Conservation (phyloP, 331 rosid species). For the Acacia concinna region DNA sequence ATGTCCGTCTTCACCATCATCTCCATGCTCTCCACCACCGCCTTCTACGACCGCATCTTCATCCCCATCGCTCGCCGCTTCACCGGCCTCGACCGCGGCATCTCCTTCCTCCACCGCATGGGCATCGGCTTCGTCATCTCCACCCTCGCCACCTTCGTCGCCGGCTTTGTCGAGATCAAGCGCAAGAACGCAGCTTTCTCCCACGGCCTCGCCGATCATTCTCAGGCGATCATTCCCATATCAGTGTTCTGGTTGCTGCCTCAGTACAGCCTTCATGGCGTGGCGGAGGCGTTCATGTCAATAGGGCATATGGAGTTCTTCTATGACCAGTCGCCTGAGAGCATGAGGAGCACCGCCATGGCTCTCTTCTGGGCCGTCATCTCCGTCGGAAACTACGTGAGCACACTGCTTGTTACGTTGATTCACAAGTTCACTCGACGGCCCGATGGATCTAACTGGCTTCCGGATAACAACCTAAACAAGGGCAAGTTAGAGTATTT, state of each 20-base stretch:
- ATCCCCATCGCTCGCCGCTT: conserved; percentile 56
- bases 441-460: conserved; percentile 81
- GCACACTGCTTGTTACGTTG: conserved; percentile 67
- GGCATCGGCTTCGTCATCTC: conserved; percentile 85
- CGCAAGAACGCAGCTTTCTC: conserved; percentile 55
- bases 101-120: conserved; percentile 77
- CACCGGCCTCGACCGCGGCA: conserved; percentile 88
- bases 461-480: conserved; percentile 65
- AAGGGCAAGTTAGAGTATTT: conserved; percentile 82
- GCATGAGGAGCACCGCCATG: conserved; percentile 90
- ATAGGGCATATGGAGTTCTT: conserved; percentile 92
- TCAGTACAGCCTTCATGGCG: conserved; percentile 84
- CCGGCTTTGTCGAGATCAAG: conserved; percentile 70
- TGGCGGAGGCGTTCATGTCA: conserved; percentile 97
- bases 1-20: conserved; percentile 69
- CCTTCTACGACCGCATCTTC: conserved; percentile 69
- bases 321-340: conserved; percentile 91
- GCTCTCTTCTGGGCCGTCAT: conserved; percentile 84
- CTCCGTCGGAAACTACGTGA: conserved; percentile 67
- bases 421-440: conserved; percentile 64
- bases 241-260: conserved; percentile 88
- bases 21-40: conserved; percentile 74
- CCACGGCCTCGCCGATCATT: conserved; percentile 49
- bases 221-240: conserved; percentile 55
- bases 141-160: conserved; percentile 64